Conservation (phyloP, 1,284 basidiomycete genomes). For the Leccinum subspadiceum region DNA sequence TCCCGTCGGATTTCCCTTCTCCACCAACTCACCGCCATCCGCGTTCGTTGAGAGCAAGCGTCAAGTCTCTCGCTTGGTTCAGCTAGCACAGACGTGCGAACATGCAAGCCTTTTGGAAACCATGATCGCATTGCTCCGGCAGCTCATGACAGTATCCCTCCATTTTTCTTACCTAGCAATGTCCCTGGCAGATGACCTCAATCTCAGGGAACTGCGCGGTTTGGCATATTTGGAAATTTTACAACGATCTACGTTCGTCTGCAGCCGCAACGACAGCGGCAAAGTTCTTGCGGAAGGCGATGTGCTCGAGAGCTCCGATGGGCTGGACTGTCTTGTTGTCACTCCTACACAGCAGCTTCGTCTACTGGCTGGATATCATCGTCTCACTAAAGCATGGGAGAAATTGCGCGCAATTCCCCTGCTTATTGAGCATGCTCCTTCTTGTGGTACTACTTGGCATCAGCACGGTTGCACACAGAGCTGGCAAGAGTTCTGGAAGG, state of each 20-base stretch:
- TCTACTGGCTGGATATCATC: constrained; percentile 62
- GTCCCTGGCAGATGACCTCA: constrained; percentile 64
- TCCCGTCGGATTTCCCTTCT: constrained; percentile 36
- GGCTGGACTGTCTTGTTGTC: constrained; percentile 45
- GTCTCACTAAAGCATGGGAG: constrained; percentile 63
- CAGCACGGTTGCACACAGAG: constrained; percentile 64
- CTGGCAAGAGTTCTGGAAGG: constrained; percentile 69
- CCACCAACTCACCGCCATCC: constrained; percentile 24
- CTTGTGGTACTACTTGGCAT: constrained; percentile 66
- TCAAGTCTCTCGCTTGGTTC: constrained; percentile 56
- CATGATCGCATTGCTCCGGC: constrained; percentile 54
- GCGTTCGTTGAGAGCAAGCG: constrained; percentile 37
- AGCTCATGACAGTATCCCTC: constrained; percentile 55
- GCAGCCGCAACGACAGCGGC: constrained; percentile 14
- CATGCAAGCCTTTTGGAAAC: constrained; percentile 56
- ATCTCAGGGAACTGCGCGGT: constrained; percentile 54
- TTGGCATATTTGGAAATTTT: constrained; percentile 68
- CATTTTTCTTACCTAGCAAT: constrained; percentile 68
- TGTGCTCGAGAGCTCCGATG: constrained; percentile 34
- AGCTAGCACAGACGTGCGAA: constrained; percentile 61
- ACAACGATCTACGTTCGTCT: constrained; percentile 53
- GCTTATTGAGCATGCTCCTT: constrained; percentile 55
- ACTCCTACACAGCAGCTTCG: constrained; percentile 57
- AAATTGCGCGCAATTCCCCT: constrained; percentile 51
- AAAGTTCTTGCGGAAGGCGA: constrained; percentile 27